Evolutionary conservation across 2,329 filamentous ascomycete genomes (phyloP), one percentile per base, ranked within the genome.

Genomic region (Kalaharituber pfeilii): DNA sequence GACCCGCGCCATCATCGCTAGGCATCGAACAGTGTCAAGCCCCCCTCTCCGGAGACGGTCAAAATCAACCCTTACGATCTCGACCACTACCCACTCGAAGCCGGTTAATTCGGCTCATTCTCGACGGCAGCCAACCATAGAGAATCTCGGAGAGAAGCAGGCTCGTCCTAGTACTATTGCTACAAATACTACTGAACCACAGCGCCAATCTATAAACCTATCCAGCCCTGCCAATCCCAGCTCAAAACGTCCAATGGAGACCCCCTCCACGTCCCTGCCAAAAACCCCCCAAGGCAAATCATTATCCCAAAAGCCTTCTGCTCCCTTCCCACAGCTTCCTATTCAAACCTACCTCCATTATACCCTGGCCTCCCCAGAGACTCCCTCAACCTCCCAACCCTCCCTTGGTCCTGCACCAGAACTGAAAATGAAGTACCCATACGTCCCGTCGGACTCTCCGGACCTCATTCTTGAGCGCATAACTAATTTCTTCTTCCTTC

Each of bases 391-490:
- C 15, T 9, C 47, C n/a, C 2, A 18, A 9, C 25, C 47, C 13
- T 15, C 8, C 22, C 24, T 30, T 13, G 47, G 24, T 9, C 49
- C 56, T 28, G 47, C 33, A 26, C n/a, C 36, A 6, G 50, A 24
- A 20, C 25, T 25, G 15, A 33, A 50, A 13, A 44, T 56, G 29
- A 52, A 55, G 20, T 55, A 39, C 11, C 57, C 77, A 78, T 51
- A 61, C 30, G 49, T 60, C 24, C 86, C 87, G 0, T 96, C 95
- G 68, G 91, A 98, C 67, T 94, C 88, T 3, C 89, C 86, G 22
- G 82, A 82, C 27, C 78, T 94, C 63, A 96, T 96, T 66, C 84
- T 96, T 56, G 86, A 96, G 66, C 80, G 93, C 36, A 73, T 98
- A 11, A 76, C 86, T 60, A 96, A 96, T 66, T 93, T 95, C 57